Conservation (phyloP, 1,284 basidiomycete species). For the Trichosporon asahii region DNA sequence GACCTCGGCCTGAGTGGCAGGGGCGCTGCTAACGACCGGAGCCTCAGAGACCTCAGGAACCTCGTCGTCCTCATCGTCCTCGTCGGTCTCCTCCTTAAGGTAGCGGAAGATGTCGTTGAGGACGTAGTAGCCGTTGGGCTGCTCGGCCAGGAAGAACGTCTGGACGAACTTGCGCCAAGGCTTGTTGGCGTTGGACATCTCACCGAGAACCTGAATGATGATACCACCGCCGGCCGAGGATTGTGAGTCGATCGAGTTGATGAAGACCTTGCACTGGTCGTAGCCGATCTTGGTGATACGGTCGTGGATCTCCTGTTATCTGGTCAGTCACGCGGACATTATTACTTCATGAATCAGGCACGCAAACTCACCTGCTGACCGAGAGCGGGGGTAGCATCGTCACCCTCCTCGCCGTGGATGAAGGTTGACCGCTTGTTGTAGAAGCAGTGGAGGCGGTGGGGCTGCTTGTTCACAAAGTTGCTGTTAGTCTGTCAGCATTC, state of each 20-base stretch:
- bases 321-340: constrained; percentile 6
- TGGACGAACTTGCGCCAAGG: constrained; percentile 98
- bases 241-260: constrained; percentile 90
- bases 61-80: constrained; percentile 67
- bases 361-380: constrained; percentile 75
- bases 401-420: constrained; percentile 92
- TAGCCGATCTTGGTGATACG: constrained; percentile 91
- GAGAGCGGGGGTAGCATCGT: constrained; percentile 76
- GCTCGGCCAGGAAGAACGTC: constrained; percentile 99
- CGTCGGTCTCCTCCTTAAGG: constrained; percentile 89
- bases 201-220: constrained; percentile 98
- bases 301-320: constrained; percentile 85
- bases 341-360: neutral
- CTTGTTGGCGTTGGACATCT: constrained; percentile 85
- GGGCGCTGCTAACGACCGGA: constrained; percentile 31
- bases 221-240: constrained; percentile 92
- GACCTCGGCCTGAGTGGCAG: constrained; percentile 26
- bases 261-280: constrained; percentile 96
- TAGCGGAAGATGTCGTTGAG: constrained; percentile 99
- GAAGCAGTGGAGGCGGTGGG: constrained; percentile 94
- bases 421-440: constrained; percentile 98
- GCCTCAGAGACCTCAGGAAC: constrained; percentile 31
- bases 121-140: constrained; percentile 98
- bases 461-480: constrained; percentile 97
- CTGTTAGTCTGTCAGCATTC: constrained; percentile 35